Conservation (phyloP, 177 flowering plant genomes). For the Vitis hybrid region DNA sequence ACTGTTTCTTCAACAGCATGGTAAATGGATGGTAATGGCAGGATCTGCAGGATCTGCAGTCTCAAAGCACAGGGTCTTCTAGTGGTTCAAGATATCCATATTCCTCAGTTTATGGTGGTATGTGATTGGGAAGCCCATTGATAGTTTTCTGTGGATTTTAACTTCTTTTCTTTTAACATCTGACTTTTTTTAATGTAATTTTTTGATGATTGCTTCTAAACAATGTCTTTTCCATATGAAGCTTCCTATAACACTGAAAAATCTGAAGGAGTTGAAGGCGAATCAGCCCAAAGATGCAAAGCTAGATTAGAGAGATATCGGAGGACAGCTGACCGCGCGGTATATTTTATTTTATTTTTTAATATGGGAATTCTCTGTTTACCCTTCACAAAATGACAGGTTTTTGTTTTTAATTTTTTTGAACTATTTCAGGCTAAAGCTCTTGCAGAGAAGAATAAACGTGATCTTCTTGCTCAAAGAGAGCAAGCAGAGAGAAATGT, state of each 20-base stretch:
- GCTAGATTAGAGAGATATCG: conserved; percentile 88
- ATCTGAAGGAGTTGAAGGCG: conserved; percentile 56
- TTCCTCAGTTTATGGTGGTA: conserved; percentile 31
- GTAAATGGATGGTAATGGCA: conserved; percentile 16
- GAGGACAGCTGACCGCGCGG: conserved; percentile 88
- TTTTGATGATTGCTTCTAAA: conserved; percentile 10
- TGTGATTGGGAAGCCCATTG: background rate
- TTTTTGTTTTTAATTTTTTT: conserved; percentile 1
- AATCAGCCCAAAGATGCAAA: conserved; percentile 84
- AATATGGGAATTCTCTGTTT: background rate
- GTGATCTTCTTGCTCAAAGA: conserved; percentile 80
- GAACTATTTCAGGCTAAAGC: conserved; percentile 78
- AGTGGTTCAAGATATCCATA: conserved; percentile 27
- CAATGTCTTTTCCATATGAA: conserved; percentile 21
- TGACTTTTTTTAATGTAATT: background rate
- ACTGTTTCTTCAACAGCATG: background rate
- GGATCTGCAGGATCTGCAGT: conserved; percentile 36
- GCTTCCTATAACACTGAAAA: conserved; percentile 27
- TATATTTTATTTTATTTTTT: conserved; percentile 24
- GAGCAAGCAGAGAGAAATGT: conserved; percentile 97
- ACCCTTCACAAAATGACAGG: background rate
- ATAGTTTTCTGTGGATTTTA: background rate
- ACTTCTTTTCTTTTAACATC: background rate
- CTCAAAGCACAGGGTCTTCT: conserved; percentile 31
- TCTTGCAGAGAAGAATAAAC: conserved; percentile 89